A percentile compares a stretch with the other conserved stretches of the same genome.
phyloP scores from a whole-genome alignment of 495 filamentous ascomycete genomes.

The Annulohypoxylon nitens region DNA sequence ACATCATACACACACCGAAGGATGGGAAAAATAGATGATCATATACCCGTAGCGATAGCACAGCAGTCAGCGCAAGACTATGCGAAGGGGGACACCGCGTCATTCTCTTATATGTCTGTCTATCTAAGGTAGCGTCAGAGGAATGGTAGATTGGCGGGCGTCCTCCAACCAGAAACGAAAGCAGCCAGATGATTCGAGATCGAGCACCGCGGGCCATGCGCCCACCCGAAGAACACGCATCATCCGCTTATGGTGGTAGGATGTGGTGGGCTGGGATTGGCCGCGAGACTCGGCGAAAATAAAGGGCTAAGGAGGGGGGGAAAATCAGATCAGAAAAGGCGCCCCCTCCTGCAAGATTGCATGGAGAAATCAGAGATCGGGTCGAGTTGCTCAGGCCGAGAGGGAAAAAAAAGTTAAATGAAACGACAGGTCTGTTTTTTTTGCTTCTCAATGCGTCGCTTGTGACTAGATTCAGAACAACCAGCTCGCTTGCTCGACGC shows the following conservation, averaged over 20 bases:
- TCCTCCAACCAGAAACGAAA: constrained; percentile 25
- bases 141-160: constrained; percentile 1
- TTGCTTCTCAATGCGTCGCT: not conserved
- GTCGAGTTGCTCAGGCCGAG: constrained; percentile 47
- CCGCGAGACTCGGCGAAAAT: constrained; percentile 42
- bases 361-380: constrained; percentile 49
- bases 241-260: constrained; percentile 42
- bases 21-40: constrained; percentile 23
- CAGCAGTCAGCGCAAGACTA: constrained; percentile 25
- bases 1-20: constrained; percentile 20
- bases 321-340: constrained; percentile 33
- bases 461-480: not conserved
- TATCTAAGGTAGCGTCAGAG: not conserved
- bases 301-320: constrained; percentile 8
- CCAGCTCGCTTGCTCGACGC: constrained; percentile 25
- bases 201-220: constrained; percentile 35
- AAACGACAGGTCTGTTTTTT: constrained; percentile 47
- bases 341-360: constrained; percentile 47
- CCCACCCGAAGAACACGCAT: constrained; percentile 40
- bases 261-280: constrained; percentile 47
- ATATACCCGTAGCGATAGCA: not conserved
- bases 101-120: constrained; percentile 27
- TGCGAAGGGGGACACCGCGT: constrained; percentile 34
- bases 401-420: constrained; percentile 44
- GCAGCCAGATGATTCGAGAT: constrained; percentile 45